Base-by-base conservation (phyloP, 2,329 filamentous ascomycete genomes). In the Talaromyces verruculosus region DNA sequence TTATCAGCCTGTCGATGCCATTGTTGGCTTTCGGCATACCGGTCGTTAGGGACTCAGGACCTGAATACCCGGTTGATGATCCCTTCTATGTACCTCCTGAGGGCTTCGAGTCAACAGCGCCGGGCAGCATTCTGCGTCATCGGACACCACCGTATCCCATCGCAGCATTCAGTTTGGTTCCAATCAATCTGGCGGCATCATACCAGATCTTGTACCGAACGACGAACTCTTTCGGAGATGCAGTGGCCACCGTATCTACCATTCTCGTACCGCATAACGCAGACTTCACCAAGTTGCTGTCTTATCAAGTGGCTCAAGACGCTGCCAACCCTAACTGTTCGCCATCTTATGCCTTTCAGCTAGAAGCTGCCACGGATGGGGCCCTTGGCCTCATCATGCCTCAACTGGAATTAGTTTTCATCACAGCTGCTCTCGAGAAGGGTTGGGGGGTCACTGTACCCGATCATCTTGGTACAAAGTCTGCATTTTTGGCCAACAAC, bases 361-460 rank as follows among this genome's bases (percentile, higher is more conserved):
- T 80, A 60, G 73, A 83, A 61, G 77, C 78, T 7, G 76, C 78
- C 10, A 72, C 76, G 30, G 70, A 80, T 1, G 75, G 84, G 25
- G 75, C 72, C 4, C 75, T 70, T 1, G 70, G 71, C 5, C 67
- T 72, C 11, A 28, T 71, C 5, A 66, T 72, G 74, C 68, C 82
- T 74, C 43, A 81, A 75, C 64, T 67, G 4, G 71, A 75, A 65
- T 67, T 79, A 7, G n/a, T 72, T 6, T 68, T 76, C 35, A 74
- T 83, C 43, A 63, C 71, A 8, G 63, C 72, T 1, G 77, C 78
- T 1, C 77, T 85, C 1, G 73, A 75, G 5, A 75, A 68, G 15
- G 82, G 82, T 6, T 84, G 82, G 82, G 74, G 80, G 22, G 80
- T 85, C 28, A 80, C 78, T 17, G 72, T 81, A 7, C 82, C 83